Evolutionary conservation across 805 yeast species (phyloP), one percentile per base, ranked within the genome.

Genomic region (Candida michaelii): DNA sequence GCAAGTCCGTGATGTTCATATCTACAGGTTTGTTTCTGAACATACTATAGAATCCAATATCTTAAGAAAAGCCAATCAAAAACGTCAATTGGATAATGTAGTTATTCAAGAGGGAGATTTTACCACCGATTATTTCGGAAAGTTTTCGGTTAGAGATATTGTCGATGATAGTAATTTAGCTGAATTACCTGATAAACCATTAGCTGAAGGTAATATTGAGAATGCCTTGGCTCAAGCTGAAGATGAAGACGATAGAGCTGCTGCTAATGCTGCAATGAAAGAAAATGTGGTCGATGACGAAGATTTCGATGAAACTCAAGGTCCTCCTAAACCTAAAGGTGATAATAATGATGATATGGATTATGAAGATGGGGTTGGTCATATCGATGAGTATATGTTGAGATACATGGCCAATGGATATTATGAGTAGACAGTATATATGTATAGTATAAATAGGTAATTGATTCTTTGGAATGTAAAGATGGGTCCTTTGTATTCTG

Each of bases 91-190:
- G 54, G 98, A 91, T 65, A 88, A 89, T 61, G 95, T 91, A 25
- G 91, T 91, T 42, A 93, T 93, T 53, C 98, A 93, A 66, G 96
- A 90, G 40, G 99, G 99, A 60, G 98, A 91, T 53, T 93, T 93
- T 66, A 93, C 98, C 0, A 95, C 99, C 0, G 99, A 95, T 60
- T 93, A 90, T 61, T 86, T 95, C 59, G 85, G 89, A 23, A 87
- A 87, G 57, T 70, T 90, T 40, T 85, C 97, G 0, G 91, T 90
- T 5, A 77, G 82, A 46, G 98, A 91, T 59, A 67, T 91, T 48
- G 76, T 91, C 2, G 95, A 95, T 21, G 83, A 80, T 42, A 73
- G 74, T 4, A 67, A 64, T 11, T 65, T 41, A 43, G 58, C 47
- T 4, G 63, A 63, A 11, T 53, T 62, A n/a, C 66, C 69, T n/a